A percentile compares a stretch with the other conserved stretches of the same genome.
Evolutionary conservation across 176 grass and related monocot species (phyloP).

Genomic region (Otatea glauca): DNA sequence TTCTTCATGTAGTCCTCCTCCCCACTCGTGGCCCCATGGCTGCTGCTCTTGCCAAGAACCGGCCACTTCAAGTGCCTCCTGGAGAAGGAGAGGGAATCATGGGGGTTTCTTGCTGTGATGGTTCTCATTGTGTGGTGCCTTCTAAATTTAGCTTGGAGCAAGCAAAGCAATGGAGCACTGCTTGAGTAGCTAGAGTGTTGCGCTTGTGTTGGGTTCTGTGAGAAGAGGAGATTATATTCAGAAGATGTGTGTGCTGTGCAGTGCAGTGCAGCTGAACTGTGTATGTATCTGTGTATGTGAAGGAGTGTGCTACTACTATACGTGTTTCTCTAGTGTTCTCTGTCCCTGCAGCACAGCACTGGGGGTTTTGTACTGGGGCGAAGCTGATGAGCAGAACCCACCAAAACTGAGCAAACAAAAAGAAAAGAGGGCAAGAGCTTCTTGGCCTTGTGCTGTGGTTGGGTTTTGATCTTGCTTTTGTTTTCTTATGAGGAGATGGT

Average conservation of each 20-base stretch:
- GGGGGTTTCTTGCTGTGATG: conserved; percentile 68
- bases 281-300: neutral
- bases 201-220: conserved; percentile 29
- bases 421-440: neutral
- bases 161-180: conserved; percentile 31
- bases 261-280: neutral
- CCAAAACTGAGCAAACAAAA: conserved; percentile 46
- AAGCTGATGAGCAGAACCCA: conserved; percentile 43
- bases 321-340: neutral
- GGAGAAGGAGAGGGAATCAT: conserved; percentile 87
- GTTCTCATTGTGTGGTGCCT: conserved; percentile 62
- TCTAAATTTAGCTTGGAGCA: conserved; percentile 10
- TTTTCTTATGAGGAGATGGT: conserved; percentile 36
- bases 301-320: neutral
- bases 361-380: conserved; percentile 48
- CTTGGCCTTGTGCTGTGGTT: conserved; percentile 26
- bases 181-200: conserved; percentile 9
- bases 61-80: conserved; percentile 95
- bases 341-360: conserved; percentile 12
- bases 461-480: conserved; percentile 18
- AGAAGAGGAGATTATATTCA: conserved; percentile 39
- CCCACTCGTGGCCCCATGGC: conserved; percentile 36
- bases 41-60: conserved; percentile 64
- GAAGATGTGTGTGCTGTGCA: neutral
- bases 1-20: conserved; percentile 55